Base-by-base conservation (phyloP, 805 yeast genomes). In the Starmerella gropengiesseri region DNA sequence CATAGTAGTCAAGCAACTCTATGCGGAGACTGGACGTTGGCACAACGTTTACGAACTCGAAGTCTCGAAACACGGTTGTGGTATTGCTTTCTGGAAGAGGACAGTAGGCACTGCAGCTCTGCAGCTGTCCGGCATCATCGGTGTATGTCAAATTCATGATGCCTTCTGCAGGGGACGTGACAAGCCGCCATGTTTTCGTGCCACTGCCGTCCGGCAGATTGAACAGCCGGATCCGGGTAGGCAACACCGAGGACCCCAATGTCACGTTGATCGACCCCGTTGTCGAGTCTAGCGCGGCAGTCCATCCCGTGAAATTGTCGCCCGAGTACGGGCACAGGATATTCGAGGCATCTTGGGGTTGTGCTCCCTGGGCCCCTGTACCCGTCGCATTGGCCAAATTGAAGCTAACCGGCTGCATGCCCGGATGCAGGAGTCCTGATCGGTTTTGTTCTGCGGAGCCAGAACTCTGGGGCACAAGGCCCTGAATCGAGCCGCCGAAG, bases 121-220 rank as follows among this genome's bases (percentile, higher is more conserved):
- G 58, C 3, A 70, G 39, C n/a, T 67, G 62, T 37, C 79, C 75
- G 0, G 57, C 47, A 3, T 94, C 94, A 56, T 89, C 89, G 18
- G 81, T 65, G 55, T 86, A 91, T 0, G 93, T 76, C 50, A 91
- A 60, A 59, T 91, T 91, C 95, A 91, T 82, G 48, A 89, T 89
- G 50, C 96, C 84, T 51, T 78, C 72, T 11, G 86, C 70, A 1
- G 96, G 96, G 41, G 71, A 63, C 0, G 95, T 77, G 30, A 80
- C 64, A 6, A 91, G 65, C 54, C 95, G 71, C 59, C 87, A 91
- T 7, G 70, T 46, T 37, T 77, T 68, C 3, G 66, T 57, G 12
- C 78, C 75, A 22, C 65, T 61, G 28, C 64, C 66, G 8, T 65
- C 63, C 7, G 62, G 56, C 0, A 89, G 75, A 48, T 83, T 77